phyloP scores from a whole-genome alignment of 2,329 filamentous ascomycete species.

The Penicillium rolfsii region DNA sequence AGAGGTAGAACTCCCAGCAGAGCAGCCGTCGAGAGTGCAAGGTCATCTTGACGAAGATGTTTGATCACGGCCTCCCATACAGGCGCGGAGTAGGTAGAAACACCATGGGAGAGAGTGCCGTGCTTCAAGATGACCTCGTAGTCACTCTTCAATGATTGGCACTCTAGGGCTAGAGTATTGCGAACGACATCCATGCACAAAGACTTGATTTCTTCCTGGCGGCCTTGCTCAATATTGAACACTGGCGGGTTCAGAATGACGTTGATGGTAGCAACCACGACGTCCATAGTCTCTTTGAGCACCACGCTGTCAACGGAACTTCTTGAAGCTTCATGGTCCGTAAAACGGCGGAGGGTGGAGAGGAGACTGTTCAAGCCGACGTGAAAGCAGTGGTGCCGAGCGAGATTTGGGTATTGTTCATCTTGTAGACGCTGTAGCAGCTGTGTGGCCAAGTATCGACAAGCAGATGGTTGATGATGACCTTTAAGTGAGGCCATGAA shows the following conservation, averaged over 20 bases:
- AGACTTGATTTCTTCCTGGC: constrained; percentile 57
- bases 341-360: constrained; percentile 52
- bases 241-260: constrained; percentile 62
- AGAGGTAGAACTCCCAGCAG: constrained; percentile 71
- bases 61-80: constrained; percentile 79
- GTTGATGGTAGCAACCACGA: constrained; percentile 54
- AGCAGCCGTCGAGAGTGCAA: constrained; percentile 74
- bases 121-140: constrained; percentile 66
- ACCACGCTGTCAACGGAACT: constrained; percentile 53
- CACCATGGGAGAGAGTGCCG: constrained; percentile 65
- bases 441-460: constrained; percentile 75
- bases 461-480: constrained; percentile 76
- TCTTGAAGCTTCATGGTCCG: constrained; percentile 49
- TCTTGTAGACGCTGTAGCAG: constrained; percentile 65
- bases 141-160: constrained; percentile 69
- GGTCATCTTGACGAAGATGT: constrained; percentile 66
- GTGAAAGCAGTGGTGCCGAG: constrained; percentile 52
- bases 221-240: constrained; percentile 51
- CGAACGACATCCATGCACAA: constrained; percentile 67
- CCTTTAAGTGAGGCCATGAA: constrained; percentile 78
- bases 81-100: constrained; percentile 70
- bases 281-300: constrained; percentile 52
- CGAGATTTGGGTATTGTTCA: constrained; percentile 44
- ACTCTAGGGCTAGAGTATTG: constrained; percentile 70
- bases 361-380: constrained; percentile 51